phyloP scores from a whole-genome alignment of 129 eudicot genomes.

The Silybum marianum region DNA sequence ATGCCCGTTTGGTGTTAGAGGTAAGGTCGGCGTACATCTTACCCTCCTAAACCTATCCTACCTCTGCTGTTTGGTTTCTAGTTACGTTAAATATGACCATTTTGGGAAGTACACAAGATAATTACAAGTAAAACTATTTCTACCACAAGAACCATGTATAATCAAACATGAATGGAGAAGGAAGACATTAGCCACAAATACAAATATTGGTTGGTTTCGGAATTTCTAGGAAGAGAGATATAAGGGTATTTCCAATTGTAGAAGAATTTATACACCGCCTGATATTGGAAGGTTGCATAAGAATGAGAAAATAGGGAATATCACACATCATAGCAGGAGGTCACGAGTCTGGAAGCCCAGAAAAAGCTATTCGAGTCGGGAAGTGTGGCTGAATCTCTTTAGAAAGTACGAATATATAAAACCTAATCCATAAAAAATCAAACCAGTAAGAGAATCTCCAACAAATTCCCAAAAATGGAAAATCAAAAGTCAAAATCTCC shows the following conservation, averaged over 20 bases:
- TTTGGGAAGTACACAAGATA: not conserved
- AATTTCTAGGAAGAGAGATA: not conserved
- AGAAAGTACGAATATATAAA: not conserved
- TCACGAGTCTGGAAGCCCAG: not conserved
- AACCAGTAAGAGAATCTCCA: not conserved
- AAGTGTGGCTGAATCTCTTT: not conserved
- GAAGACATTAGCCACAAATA: not conserved
- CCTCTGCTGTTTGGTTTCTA: not conserved
- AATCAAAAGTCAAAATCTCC: too few relatives aligned
- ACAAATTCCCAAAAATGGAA: too few relatives aligned
- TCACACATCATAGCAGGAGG: not conserved
- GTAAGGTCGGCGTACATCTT: not conserved
- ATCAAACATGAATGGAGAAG: not conserved
- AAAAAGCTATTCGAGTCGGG: not conserved
- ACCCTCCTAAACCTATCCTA: not conserved
- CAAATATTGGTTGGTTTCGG: not conserved
- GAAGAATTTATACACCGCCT: not conserved
- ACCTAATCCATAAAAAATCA: not conserved
- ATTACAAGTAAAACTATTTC: not conserved
- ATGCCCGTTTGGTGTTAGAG: not conserved
- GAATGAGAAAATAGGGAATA: not conserved
- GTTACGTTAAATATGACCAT: not conserved
- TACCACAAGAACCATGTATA: not conserved
- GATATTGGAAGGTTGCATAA: not conserved
- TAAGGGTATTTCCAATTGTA: not conserved